A percentile compares a stretch with the other conserved stretches of the same genome.
Evolutionary conservation across 2,329 filamentous ascomycete genomes (phyloP).

Genomic region (Monilinia aucupariae): DNA sequence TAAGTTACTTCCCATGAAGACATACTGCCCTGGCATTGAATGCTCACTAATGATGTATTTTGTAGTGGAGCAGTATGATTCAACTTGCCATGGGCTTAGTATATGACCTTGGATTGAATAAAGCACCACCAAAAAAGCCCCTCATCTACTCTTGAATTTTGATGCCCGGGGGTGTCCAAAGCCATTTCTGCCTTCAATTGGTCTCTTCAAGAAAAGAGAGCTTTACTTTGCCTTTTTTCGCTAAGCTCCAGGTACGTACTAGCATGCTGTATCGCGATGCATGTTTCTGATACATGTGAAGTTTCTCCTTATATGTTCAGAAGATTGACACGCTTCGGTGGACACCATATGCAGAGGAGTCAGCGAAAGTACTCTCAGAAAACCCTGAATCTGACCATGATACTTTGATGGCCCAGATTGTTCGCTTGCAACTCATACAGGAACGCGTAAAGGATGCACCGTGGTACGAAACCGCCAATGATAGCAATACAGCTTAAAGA

Average conservation of each 20-base stretch:
- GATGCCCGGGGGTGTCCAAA: slow-evolving; percentile 15
- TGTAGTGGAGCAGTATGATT: slow-evolving; percentile 13
- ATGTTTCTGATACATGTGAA: slow-evolving; percentile 27
- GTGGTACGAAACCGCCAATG: background rate
- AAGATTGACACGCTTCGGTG: slow-evolving; percentile 50
- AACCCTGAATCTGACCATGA: slow-evolving; percentile 46
- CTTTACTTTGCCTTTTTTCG: slow-evolving; percentile 45
- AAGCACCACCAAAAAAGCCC: slow-evolving; percentile 18
- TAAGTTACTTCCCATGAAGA: background rate
- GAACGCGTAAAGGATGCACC: slow-evolving; percentile 20
- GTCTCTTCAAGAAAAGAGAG: slow-evolving; percentile 47
- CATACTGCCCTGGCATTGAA: background rate
- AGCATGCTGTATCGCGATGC: slow-evolving; percentile 12
- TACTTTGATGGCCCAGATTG: slow-evolving; percentile 42
- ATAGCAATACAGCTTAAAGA: background rate
- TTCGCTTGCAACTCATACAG: slow-evolving; percentile 35
- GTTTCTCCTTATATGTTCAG: slow-evolving; percentile 40
- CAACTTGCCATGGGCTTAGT: slow-evolving; percentile 21
- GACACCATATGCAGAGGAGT: slow-evolving; percentile 55
- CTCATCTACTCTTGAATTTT: slow-evolving; percentile 3
- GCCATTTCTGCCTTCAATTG: slow-evolving; percentile 13
- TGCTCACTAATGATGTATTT: background rate
- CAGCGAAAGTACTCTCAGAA: slow-evolving; percentile 43
- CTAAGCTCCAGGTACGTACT: slow-evolving; percentile 37
- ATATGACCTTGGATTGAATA: slow-evolving; percentile 22